These are phyloP conservation scores for Boletus fagicola DNA, from an alignment of 768 basidiomycete species.

Conservation along the genomic window DNA sequence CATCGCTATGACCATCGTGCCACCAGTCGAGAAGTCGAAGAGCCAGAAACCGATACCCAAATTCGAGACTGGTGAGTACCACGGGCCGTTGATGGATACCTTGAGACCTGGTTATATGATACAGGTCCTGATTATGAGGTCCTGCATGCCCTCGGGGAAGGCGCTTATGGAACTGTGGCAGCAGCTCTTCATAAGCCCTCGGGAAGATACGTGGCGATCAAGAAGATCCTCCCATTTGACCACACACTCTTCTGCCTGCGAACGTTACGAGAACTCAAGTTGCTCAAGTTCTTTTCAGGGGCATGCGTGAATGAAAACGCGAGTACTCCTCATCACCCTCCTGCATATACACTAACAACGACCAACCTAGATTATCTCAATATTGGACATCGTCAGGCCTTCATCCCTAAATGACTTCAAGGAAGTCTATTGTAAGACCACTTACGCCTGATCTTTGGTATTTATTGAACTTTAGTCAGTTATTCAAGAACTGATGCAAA, in stretches of 20 bases:
- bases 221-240: conserved; percentile 93
- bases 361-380: conserved; percentile 73
- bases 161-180: conserved; percentile 88
- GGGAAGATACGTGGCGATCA: conserved; percentile 87
- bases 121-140: conserved; percentile 72
- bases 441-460: background rate
- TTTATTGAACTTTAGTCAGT: conserved; percentile 39
- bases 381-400: conserved; percentile 88
- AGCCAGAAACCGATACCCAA: conserved; percentile 64
- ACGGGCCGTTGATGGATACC: background rate
- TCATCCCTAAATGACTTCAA: conserved; percentile 71
- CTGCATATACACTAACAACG: conserved; percentile 2
- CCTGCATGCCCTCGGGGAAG: conserved; percentile 75
- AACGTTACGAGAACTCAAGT: conserved; percentile 88
- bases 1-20: conserved; percentile 6
- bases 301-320: conserved; percentile 81
- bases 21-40: conserved; percentile 36
- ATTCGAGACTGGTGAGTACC: conserved; percentile 61
- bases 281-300: conserved; percentile 82
- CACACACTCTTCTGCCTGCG: conserved; percentile 89
- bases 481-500: conserved; percentile 88
- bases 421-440: conserved; percentile 74
- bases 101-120: conserved; percentile 4
- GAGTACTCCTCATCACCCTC: conserved; percentile 16
- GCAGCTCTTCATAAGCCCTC: conserved; percentile 84